phyloP scores from a whole-genome alignment of 495 filamentous ascomycete species.

The Geopyxis carbonaria region DNA sequence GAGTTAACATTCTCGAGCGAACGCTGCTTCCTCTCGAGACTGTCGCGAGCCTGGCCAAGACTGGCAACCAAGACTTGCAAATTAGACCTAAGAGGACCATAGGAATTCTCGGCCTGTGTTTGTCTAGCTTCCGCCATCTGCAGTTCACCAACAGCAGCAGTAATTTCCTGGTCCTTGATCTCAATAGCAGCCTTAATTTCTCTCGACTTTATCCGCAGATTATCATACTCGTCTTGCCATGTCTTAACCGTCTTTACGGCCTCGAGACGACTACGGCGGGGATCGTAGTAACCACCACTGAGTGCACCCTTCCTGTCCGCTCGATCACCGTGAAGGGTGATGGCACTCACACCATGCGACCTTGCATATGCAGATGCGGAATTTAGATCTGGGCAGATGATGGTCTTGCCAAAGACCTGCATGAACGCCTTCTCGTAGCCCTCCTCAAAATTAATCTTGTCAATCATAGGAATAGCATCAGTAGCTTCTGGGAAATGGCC shows the following conservation, averaged over 20 bases:
- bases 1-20: conserved; percentile 58
- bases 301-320: conserved; percentile 87
- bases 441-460: conserved; percentile 64
- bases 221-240: conserved; percentile 58
- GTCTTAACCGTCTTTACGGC: conserved; percentile 59
- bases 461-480: conserved; percentile 73
- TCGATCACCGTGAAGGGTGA: conserved; percentile 85
- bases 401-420: conserved; percentile 88
- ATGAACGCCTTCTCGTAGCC: conserved; percentile 70
- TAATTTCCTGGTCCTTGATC: conserved; percentile 69
- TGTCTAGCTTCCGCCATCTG: conserved; percentile 69
- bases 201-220: conserved; percentile 34
- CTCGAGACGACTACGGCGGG: conserved; percentile 62
- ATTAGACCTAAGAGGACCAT: conserved; percentile 58
- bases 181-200: conserved; percentile 54
- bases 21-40: conserved; percentile 51
- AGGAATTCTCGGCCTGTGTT: conserved; percentile 63
- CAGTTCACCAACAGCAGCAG: conserved; percentile 56
- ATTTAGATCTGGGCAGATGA: conserved; percentile 77
- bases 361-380: conserved; percentile 78
- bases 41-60: conserved; percentile 55
- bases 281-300: conserved; percentile 83
- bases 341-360: conserved; percentile 75
- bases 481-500: conserved; percentile 65
- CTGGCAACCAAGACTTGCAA: conserved; percentile 51